Conservation (phyloP, 306 rosid genomes). For the Vicia sativa region DNA sequence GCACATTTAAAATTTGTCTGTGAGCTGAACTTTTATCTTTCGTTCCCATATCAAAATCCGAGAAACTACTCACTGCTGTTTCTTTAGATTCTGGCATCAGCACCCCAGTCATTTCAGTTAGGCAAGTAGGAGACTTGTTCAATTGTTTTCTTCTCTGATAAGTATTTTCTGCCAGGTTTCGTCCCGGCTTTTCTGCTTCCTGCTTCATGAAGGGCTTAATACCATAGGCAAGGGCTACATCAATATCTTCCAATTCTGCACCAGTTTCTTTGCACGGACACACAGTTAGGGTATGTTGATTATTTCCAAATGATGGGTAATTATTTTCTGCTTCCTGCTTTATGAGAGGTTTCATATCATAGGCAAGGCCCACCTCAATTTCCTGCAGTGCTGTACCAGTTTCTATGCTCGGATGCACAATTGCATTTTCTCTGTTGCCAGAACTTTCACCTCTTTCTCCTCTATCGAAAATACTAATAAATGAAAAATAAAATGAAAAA, state of each 20-base stretch:
- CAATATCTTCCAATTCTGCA: conserved; percentile 29
- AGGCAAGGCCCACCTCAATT: conserved; percentile 30
- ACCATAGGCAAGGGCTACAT: conserved; percentile 32
- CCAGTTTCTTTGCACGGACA: conserved; percentile 30
- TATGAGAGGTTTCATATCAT: conserved; percentile 1
- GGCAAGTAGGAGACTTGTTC: too few relatives aligned
- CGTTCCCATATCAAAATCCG: too few relatives aligned
- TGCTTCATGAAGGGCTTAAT: too few relatives aligned
- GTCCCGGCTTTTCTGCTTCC: too few relatives aligned
- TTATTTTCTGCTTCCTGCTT: conserved; percentile 30
- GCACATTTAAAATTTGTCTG: conserved; percentile 35
- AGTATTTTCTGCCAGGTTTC: too few relatives aligned
- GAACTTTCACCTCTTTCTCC: conserved; percentile 40
- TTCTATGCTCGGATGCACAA: conserved; percentile 30
- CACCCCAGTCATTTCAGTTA: too few relatives aligned
- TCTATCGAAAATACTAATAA: conserved; percentile 18
- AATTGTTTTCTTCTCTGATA: too few relatives aligned
- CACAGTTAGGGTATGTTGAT: conserved; percentile 32
- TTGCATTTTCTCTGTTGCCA: conserved; percentile 25
- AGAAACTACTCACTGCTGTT: too few relatives aligned
- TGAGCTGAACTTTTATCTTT: conserved; percentile 35
- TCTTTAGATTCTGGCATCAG: too few relatives aligned
- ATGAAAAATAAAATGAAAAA: background rate
- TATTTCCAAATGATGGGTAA: conserved; percentile 34
- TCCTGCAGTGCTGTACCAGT: conserved; percentile 31